Conservation (phyloP, 768 basidiomycete species). For the Terana coerulea region DNA sequence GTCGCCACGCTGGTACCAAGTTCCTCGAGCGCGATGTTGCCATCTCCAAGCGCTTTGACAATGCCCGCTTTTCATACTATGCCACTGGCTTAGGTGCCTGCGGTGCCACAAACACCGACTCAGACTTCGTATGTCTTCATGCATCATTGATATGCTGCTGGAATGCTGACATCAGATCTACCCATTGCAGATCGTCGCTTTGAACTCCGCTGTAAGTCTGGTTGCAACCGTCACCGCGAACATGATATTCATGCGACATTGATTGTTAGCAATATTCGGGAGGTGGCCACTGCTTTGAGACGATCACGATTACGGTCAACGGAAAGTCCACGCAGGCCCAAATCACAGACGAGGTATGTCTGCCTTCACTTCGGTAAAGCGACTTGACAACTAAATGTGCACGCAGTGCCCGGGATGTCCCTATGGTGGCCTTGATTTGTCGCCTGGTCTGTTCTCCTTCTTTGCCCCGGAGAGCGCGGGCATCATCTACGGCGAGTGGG, state of each 20-base stretch:
- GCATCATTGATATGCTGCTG: too few species aligned
- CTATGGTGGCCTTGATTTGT: slow-evolving; percentile 58
- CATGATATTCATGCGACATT: slow-evolving; percentile 5
- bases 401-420: slow-evolving; percentile 62
- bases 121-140: slow-evolving; percentile 16
- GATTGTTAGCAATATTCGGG: slow-evolving; percentile 48
- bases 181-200: slow-evolving; percentile 46
- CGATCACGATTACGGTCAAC: slow-evolving; percentile 54
- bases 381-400: background rate
- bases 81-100: slow-evolving; percentile 17
- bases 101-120: slow-evolving; percentile 12
- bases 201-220: slow-evolving; percentile 25
- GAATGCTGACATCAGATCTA: too few species aligned
- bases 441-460: slow-evolving; percentile 51
- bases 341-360: slow-evolving; percentile 56
- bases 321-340: slow-evolving; percentile 54
- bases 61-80: slow-evolving; percentile 14
- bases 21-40: background rate
- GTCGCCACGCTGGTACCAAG: slow-evolving; percentile 9
- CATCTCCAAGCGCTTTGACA: slow-evolving; percentile 9
- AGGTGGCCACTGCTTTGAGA: slow-evolving; percentile 50
- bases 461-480: slow-evolving; percentile 43
- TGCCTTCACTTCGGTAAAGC: background rate
- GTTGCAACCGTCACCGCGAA: background rate
- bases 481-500: slow-evolving; percentile 49